Conservation (phyloP, 2,329 filamentous ascomycete species). For the Botrytis tulipae region DNA sequence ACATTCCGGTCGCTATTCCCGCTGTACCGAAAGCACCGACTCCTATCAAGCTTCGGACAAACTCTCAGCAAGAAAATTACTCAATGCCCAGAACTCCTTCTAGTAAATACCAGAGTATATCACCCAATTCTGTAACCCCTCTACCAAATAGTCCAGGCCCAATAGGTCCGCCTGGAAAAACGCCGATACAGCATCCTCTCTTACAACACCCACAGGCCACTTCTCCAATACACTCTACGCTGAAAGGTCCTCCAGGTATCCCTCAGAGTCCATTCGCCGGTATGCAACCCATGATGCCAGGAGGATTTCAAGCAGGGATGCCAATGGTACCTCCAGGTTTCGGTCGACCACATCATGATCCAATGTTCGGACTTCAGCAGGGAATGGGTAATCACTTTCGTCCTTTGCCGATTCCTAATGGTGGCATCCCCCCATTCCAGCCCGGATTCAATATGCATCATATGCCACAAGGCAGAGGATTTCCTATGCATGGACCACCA, state of each 20-base stretch:
- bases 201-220: constrained; percentile 59
- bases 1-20: constrained; percentile 75
- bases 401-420: constrained; percentile 49
- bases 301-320: constrained; percentile 51
- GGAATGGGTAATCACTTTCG: constrained; percentile 54
- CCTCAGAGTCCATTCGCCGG: constrained; percentile 45
- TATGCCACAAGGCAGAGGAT: constrained; percentile 50
- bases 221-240: constrained; percentile 60
- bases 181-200: constrained; percentile 47
- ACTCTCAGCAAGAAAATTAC: constrained; percentile 69
- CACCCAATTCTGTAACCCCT: constrained; percentile 61
- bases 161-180: constrained; percentile 62
- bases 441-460: constrained; percentile 62
- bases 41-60: constrained; percentile 70
- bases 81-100: constrained; percentile 64
- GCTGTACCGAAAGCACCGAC: constrained; percentile 79
- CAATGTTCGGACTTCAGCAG: constrained; percentile 56
- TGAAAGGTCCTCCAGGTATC: constrained; percentile 57
- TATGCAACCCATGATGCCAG: constrained; percentile 57
- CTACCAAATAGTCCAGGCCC: constrained; percentile 64
- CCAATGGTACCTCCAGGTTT: constrained; percentile 46
- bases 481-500: constrained; percentile 47
- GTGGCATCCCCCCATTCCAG: constrained; percentile 48
- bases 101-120: constrained; percentile 54
- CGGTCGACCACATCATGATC: constrained; percentile 45